phyloP scores from a whole-genome alignment of 805 yeast genomes.

The Blastobotrys chiropterorum region DNA sequence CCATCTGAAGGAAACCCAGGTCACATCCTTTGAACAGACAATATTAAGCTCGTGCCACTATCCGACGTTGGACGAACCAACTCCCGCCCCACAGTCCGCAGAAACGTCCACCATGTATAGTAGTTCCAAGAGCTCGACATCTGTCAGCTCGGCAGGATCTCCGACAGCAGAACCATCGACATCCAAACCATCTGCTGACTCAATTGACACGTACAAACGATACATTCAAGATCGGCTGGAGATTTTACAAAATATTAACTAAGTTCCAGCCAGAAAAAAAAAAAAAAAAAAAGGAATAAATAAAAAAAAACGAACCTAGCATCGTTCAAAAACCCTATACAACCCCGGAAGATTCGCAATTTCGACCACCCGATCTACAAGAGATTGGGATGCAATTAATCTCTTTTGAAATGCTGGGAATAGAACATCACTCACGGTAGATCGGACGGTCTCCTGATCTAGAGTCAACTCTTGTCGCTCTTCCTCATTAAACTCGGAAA shows the following conservation, averaged over 20 bases:
- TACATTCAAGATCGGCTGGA: conserved; percentile 22
- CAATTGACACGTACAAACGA: conserved; percentile 16
- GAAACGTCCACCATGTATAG: conserved; percentile 6
- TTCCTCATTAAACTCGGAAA: conserved; percentile 17
- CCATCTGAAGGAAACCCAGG: conserved; percentile 25
- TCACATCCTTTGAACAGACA: conserved; percentile 24
- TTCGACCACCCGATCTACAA: conserved; percentile 59
- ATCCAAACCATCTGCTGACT: not conserved
- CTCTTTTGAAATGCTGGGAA: conserved; percentile 61
- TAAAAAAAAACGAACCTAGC: conserved; percentile 30
- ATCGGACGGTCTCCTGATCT: conserved; percentile 28
- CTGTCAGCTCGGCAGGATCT: not conserved
- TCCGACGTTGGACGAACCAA: conserved; percentile 8
- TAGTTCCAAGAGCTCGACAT: conserved; percentile 2
- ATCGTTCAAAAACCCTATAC: conserved; percentile 88
- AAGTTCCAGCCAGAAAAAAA: not conserved
- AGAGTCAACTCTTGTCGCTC: conserved; percentile 20
- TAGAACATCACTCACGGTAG: conserved; percentile 47
- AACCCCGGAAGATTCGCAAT: conserved; percentile 89
- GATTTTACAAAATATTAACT: conserved; percentile 14
- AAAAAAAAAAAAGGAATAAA: not conserved
- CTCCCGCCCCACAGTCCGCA: conserved; percentile 2
- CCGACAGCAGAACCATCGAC: not conserved
- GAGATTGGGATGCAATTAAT: conserved; percentile 54
- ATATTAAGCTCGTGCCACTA: conserved; percentile 13